These are phyloP conservation scores for Neocucurbitaria cava DNA, from an alignment of 2,329 filamentous ascomycete genomes.

Conservation along the genomic window DNA sequence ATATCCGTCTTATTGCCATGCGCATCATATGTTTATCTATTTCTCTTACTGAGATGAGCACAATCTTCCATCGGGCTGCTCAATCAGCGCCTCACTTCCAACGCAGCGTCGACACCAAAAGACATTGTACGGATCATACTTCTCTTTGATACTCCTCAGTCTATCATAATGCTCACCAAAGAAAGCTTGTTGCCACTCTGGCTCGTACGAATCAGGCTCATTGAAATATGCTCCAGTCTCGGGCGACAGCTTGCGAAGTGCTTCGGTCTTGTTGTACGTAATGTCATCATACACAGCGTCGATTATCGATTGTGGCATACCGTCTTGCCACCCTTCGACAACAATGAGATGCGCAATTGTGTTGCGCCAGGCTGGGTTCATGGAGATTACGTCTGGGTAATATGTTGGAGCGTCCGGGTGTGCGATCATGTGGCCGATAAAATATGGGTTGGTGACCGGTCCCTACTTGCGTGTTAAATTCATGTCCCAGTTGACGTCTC, in stretches of 20 bases:
- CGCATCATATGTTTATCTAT: neutral
- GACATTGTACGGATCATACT: conserved; percentile 27
- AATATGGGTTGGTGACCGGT: conserved; percentile 18
- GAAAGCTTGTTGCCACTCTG: conserved; percentile 35
- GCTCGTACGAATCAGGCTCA: conserved; percentile 33
- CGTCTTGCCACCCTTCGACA: conserved; percentile 19
- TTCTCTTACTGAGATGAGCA: conserved; percentile 9
- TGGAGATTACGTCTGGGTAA: conserved; percentile 18
- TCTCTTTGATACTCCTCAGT: conserved; percentile 26
- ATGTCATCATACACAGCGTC: conserved; percentile 25
- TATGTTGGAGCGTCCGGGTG: conserved; percentile 18
- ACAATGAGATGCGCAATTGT: conserved; percentile 30
- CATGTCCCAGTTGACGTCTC: neutral
- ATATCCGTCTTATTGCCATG: neutral
- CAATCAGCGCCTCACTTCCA: conserved; percentile 32
- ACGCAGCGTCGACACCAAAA: conserved; percentile 37
- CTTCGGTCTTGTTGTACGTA: conserved; percentile 23
- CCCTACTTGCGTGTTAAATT: conserved; percentile 12
- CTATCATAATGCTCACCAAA: conserved; percentile 26
- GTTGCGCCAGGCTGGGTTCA: conserved; percentile 36
- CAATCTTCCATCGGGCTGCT: conserved; percentile 22
- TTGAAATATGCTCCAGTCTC: conserved; percentile 40
- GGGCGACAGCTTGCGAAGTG: conserved; percentile 23
- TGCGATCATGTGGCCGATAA: conserved; percentile 35
- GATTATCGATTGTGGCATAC: conserved; percentile 7